Conservation (phyloP, 2,329 filamentous ascomycete species). For the Alternaria postmessia region DNA sequence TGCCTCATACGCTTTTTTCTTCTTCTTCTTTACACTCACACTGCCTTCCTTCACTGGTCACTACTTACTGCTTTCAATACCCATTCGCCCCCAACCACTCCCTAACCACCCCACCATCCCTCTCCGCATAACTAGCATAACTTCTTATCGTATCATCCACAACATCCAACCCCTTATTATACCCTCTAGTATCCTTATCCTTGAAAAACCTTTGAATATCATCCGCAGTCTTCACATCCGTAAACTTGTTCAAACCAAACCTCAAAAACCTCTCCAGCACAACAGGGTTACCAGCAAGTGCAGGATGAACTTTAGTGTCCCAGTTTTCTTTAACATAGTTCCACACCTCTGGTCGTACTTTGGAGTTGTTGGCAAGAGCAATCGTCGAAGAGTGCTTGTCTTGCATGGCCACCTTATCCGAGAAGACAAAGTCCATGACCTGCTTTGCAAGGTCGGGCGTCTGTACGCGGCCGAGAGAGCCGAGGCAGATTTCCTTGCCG, state of each 20-base stretch:
- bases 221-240: slow-evolving; percentile 70
- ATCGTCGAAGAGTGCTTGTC: slow-evolving; percentile 86
- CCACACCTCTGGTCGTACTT: slow-evolving; percentile 81
- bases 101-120: slow-evolving; percentile 75
- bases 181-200: slow-evolving; percentile 83
- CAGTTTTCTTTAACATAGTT: slow-evolving; percentile 86
- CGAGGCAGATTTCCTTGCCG: slow-evolving; percentile 85
- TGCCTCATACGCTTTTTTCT: too few relatives aligned
- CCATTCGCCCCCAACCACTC: slow-evolving; percentile 77
- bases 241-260: slow-evolving; percentile 79
- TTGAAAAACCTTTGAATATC: slow-evolving; percentile 88
- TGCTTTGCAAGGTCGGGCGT: slow-evolving; percentile 72
- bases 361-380: slow-evolving; percentile 75
- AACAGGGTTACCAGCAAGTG: slow-evolving; percentile 81
- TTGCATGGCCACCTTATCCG: slow-evolving; percentile 81
- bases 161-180: slow-evolving; percentile 84
- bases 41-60: background rate
- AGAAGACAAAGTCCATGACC: slow-evolving; percentile 78
- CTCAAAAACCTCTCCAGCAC: slow-evolving; percentile 89
- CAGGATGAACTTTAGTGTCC: slow-evolving; percentile 70
- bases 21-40: too few relatives aligned
- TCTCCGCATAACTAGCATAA: slow-evolving; percentile 80
- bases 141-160: slow-evolving; percentile 86
- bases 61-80: slow-evolving; percentile 52
- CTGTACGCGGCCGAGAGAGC: slow-evolving; percentile 77